Conservation (phyloP, 345 rosid species). For the Eutrema yunnanense region DNA sequence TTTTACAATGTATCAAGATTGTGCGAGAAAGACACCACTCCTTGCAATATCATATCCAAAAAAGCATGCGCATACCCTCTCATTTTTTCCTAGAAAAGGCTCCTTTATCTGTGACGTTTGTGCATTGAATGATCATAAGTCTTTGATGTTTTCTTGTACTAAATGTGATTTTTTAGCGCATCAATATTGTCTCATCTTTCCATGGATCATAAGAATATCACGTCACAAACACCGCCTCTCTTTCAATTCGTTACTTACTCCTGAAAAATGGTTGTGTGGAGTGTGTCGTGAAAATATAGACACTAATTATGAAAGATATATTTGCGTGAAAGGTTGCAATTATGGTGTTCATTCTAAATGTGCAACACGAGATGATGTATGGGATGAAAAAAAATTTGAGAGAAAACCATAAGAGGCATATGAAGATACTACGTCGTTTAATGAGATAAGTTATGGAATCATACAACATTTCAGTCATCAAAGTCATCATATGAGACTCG, state of each 20-base stretch:
- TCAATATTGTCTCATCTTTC: background rate
- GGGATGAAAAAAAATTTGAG: background rate
- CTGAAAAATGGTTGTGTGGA: background rate
- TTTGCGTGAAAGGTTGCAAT: background rate
- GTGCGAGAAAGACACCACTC: background rate
- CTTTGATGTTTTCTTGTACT: background rate
- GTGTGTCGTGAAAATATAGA: background rate
- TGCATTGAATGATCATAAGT: background rate
- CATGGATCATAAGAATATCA: background rate
- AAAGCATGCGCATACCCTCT: constrained; percentile 11
- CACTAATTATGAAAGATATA: background rate
- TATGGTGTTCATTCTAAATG: background rate
- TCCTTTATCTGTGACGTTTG: background rate
- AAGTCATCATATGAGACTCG: too few species aligned
- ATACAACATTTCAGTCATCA: background rate
- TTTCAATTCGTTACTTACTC: background rate
- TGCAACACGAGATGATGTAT: background rate
- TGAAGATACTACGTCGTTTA: background rate
- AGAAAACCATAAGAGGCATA: background rate
- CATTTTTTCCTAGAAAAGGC: background rate
- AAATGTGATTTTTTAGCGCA: constrained; percentile 2
- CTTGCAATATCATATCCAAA: background rate
- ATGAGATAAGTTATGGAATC: background rate
- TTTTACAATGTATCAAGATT: background rate
- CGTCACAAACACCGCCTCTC: constrained; percentile 11